Percentiles rank a stretch among this genome's conserved stretches.
phyloP scores from a whole-genome alignment of 1,284 basidiomycete genomes.

The Rhodotorula sp. region DNA sequence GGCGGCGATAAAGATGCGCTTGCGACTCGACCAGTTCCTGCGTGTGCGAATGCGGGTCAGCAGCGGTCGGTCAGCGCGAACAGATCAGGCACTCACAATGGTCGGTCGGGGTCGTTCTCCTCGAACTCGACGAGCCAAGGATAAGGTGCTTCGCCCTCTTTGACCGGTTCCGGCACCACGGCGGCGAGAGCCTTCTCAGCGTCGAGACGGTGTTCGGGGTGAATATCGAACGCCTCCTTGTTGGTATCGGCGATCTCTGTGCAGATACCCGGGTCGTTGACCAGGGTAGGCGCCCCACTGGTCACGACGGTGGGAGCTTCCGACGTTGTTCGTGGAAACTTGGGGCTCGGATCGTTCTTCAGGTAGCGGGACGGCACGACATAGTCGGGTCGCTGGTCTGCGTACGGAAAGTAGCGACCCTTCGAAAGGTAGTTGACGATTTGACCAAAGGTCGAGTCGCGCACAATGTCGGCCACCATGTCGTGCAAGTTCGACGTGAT shows the following conservation, averaged over 20 bases:
- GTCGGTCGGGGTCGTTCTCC: conserved; percentile 48
- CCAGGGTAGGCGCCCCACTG: neutral
- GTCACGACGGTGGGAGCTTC: conserved; percentile 13
- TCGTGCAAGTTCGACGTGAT: too few relatives aligned
- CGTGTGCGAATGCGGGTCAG: neutral
- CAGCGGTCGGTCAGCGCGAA: neutral
- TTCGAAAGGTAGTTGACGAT: conserved; percentile 32
- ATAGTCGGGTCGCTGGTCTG: conserved; percentile 40
- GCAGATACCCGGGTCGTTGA: neutral
- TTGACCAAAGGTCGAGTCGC: conserved; percentile 40
- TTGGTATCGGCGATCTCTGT: neutral
- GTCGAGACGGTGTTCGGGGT: neutral
- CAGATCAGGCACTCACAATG: conserved; percentile 36
- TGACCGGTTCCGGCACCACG: neutral
- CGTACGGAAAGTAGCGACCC: conserved; percentile 30
- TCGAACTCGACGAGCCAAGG: conserved; percentile 26
- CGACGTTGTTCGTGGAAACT: conserved; percentile 25
- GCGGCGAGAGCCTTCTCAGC: conserved; percentile 1
- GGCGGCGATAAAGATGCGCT: conserved; percentile 46
- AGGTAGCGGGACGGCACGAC: conserved; percentile 35
- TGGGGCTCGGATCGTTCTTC: conserved; percentile 25
- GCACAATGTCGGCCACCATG: conserved; percentile 31
- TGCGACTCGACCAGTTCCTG: conserved; percentile 46
- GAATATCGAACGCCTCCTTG: neutral
- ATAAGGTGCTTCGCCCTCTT: neutral